Evolutionary conservation across 2,329 filamentous ascomycete species (phyloP).

Genomic region (Colletotrichum truncatum): DNA sequence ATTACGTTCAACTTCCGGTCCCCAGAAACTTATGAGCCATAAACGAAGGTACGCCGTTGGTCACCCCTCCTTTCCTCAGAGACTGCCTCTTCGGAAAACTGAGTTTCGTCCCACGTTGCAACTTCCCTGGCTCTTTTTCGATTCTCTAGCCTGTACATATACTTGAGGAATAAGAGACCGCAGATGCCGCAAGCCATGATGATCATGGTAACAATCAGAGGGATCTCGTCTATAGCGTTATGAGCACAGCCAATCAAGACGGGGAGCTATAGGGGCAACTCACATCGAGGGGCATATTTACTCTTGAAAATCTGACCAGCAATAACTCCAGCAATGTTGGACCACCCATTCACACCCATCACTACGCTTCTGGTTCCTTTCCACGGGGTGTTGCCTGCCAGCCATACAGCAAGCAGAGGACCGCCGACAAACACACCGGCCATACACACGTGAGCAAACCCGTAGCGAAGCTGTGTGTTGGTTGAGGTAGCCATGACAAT

Average conservation of each 20-base stretch:
- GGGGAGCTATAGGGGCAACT: background rate
- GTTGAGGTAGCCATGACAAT: conserved; percentile 34
- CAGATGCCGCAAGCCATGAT: conserved; percentile 29
- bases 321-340: conserved; percentile 36
- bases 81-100: conserved; percentile 1
- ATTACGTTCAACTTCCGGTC: too few species aligned
- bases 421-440: conserved; percentile 53
- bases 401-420: conserved; percentile 60
- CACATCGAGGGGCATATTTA: conserved; percentile 33
- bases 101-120: conserved; percentile 28
- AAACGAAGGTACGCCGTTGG: conserved; percentile 18
- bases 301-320: conserved; percentile 36
- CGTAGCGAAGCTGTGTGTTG: conserved; percentile 32
- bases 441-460: conserved; percentile 35
- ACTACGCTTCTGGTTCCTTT: conserved; percentile 51
- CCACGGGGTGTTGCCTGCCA: conserved; percentile 61
- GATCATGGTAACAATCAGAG: conserved; percentile 31
- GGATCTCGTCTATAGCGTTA: conserved; percentile 7
- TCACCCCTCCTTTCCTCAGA: conserved; percentile 15
- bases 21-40: conserved; percentile 11
- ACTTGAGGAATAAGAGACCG: conserved; percentile 27
- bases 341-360: conserved; percentile 65
- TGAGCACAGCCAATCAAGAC: background rate
- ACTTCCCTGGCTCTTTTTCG: conserved; percentile 20
- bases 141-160: conserved; percentile 32